Evolutionary conservation across 164 flowering plant genomes (phyloP).

Genomic region (Nymphaea colorata): DNA sequence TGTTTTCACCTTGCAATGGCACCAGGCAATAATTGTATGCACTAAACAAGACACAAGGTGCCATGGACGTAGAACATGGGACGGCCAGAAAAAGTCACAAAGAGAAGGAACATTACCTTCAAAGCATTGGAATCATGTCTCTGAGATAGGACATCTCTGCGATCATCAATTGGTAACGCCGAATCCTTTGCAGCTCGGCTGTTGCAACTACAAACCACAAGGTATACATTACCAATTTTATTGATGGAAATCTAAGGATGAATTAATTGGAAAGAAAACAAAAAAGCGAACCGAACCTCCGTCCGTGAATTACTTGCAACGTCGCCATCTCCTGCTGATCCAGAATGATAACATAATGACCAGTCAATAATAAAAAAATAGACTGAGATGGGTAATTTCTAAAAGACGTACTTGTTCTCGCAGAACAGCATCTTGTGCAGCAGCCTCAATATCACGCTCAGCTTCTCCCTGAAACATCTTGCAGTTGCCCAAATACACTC

Average conservation of each 20-base stretch:
- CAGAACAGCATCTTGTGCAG: slow-evolving; percentile 62
- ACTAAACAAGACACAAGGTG: neutral
- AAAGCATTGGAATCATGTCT: slow-evolving; percentile 70
- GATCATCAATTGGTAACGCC: slow-evolving; percentile 26
- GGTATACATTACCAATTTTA: neutral
- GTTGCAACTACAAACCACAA: neutral
- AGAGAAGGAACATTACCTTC: slow-evolving; percentile 33
- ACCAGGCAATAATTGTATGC: too few relatives aligned
- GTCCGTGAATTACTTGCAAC: slow-evolving; percentile 51
- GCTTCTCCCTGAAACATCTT: slow-evolving; percentile 9
- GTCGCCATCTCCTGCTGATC: slow-evolving; percentile 59
- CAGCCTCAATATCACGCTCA: slow-evolving; percentile 39
- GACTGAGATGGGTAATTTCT: neutral
- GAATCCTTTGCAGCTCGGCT: slow-evolving; percentile 41
- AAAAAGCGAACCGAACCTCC: slow-evolving; percentile 36
- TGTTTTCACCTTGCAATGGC: too few relatives aligned
- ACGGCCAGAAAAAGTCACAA: neutral
- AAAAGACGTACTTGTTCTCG: slow-evolving; percentile 58
- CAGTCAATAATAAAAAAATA: neutral
- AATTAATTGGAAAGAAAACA: neutral
- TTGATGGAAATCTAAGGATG: too few relatives aligned
- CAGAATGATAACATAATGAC: neutral
- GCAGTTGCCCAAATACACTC: neutral
- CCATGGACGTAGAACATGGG: too few relatives aligned
- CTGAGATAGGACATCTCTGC: slow-evolving; percentile 50